phyloP scores from a whole-genome alignment of 345 rosid species.

The Syzygium aromaticum region DNA sequence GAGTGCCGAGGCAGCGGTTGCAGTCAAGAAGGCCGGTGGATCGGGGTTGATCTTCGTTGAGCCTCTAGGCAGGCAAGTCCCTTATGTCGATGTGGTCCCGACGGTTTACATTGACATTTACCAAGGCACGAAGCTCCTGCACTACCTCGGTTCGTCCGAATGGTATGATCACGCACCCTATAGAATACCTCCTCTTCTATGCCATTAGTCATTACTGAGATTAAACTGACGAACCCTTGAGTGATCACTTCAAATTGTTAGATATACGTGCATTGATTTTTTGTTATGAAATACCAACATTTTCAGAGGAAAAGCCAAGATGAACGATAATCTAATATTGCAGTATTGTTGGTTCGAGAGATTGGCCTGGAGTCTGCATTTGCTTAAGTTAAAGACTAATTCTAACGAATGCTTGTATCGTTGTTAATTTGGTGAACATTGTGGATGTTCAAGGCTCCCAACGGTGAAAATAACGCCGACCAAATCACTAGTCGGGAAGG shows the following conservation, averaged over 20 bases:
- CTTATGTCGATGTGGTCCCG: slow-evolving; percentile 42
- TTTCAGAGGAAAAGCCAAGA: background rate
- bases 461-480: slow-evolving; percentile 13
- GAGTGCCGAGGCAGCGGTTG: slow-evolving; percentile 38
- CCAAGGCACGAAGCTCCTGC: slow-evolving; percentile 40
- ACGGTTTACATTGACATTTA: slow-evolving; percentile 39
- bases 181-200: background rate
- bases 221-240: background rate
- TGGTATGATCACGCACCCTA: slow-evolving; percentile 7
- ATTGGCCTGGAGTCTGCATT: background rate
- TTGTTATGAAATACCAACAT: background rate
- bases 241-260: background rate
- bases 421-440: background rate
- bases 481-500: slow-evolving; percentile 31
- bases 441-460: slow-evolving; percentile 28
- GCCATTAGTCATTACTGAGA: background rate
- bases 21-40: slow-evolving; percentile 38
- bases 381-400: background rate
- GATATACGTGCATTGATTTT: background rate
- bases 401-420: background rate
- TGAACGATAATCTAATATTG: background rate
- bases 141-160: slow-evolving; percentile 27
- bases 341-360: background rate
- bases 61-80: slow-evolving; percentile 34
- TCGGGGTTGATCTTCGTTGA: slow-evolving; percentile 47